phyloP scores from a whole-genome alignment of 441 rosid genomes.

The Mallotus repandus region DNA sequence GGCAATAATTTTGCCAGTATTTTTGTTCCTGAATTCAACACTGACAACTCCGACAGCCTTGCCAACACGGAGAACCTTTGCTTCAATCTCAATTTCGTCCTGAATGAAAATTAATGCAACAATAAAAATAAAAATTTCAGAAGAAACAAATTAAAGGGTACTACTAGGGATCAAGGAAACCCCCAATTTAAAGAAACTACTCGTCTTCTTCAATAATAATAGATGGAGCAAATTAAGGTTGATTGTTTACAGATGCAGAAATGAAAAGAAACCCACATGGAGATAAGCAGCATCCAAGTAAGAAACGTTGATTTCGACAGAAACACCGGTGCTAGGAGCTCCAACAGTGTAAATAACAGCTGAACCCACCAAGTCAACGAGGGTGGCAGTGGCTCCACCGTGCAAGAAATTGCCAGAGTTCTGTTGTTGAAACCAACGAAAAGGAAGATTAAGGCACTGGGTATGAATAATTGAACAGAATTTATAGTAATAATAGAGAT shows the following conservation, averaged over 20 bases:
- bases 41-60: conserved; percentile 71
- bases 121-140: background rate
- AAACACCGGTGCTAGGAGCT: conserved; percentile 49
- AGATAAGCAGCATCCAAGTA: conserved; percentile 83
- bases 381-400: conserved; percentile 88
- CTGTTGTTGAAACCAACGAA: conserved; percentile 26
- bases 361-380: conserved; percentile 86
- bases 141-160: background rate
- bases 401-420: conserved; percentile 82
- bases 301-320: conserved; percentile 80
- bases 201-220: too few relatives aligned
- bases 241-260: too few relatives aligned
- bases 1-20: conserved; percentile 70
- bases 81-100: conserved; percentile 82
- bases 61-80: conserved; percentile 65
- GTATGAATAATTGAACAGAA: too few relatives aligned
- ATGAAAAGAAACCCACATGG: conserved; percentile 35
- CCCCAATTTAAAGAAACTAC: background rate
- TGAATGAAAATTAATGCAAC: conserved; percentile 17
- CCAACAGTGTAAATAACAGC: conserved; percentile 66
- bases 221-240: too few relatives aligned
- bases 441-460: background rate
- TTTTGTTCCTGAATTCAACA: conserved; percentile 78
- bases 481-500: background rate
- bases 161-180: too few relatives aligned